phyloP scores from a whole-genome alignment of 176 grass and related monocot genomes.

The Olyra latifolia region DNA sequence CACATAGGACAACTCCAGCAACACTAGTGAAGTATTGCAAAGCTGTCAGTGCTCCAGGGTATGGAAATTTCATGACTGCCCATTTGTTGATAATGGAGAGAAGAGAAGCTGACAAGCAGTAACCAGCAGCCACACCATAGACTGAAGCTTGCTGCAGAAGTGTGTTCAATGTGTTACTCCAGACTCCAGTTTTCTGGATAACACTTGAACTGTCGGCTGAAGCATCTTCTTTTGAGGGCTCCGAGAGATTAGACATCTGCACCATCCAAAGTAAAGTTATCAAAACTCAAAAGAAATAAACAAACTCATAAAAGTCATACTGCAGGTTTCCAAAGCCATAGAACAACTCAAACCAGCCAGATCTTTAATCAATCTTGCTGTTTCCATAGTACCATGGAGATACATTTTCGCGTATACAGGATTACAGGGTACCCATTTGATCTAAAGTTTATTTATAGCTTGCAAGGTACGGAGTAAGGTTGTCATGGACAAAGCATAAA shows the following conservation, averaged over 20 bases:
- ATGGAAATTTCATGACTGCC: constrained; percentile 85
- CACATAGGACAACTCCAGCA: constrained; percentile 74
- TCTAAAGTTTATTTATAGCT: neutral
- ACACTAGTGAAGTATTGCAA: constrained; percentile 75
- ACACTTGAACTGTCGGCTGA: constrained; percentile 28
- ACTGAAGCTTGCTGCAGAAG: constrained; percentile 65
- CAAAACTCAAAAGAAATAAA: neutral
- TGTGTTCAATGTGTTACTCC: constrained; percentile 37
- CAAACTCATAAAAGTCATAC: neutral
- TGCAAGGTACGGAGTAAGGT: neutral
- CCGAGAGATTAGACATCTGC: constrained; percentile 55
- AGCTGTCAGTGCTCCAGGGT: constrained; percentile 71
- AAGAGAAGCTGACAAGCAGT: constrained; percentile 74
- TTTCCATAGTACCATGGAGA: neutral
- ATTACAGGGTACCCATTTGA: neutral
- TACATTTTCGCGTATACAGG: too few relatives aligned
- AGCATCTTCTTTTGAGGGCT: constrained; percentile 41
- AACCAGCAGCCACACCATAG: constrained; percentile 78
- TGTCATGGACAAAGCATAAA: constrained; percentile 1
- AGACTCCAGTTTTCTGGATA: constrained; percentile 45
- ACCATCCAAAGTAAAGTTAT: constrained; percentile 19
- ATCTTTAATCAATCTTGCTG: neutral
- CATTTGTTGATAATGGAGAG: constrained; percentile 93
- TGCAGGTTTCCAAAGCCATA: constrained; percentile 4
- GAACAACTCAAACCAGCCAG: constrained; percentile 8